These are phyloP conservation scores for Chenopodium formosanum DNA, from an alignment of 148 eudicot genomes.

Conservation along the genomic window DNA sequence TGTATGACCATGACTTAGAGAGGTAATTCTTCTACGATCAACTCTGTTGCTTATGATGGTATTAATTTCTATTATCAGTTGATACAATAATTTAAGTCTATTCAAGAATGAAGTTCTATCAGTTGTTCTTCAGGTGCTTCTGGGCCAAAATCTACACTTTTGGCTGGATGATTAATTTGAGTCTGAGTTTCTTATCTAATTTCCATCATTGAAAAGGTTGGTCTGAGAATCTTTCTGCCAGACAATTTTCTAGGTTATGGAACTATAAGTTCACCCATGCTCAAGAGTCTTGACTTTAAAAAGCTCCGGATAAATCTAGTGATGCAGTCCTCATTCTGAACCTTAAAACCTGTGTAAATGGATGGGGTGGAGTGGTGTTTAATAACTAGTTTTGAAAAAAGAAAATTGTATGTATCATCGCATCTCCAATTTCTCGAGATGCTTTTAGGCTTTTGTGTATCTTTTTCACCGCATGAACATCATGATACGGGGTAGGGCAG, in stretches of 20 bases:
- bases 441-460: not conserved
- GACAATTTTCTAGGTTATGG: not conserved
- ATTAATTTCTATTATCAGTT: not conserved
- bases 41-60: not conserved
- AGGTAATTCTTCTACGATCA: constrained; percentile 45
- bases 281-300: not conserved
- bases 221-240: not conserved
- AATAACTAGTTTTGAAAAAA: no score
- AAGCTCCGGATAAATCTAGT: not conserved
- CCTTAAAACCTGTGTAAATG: not conserved
- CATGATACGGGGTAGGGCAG: not conserved
- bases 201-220: not conserved
- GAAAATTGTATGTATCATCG: not conserved
- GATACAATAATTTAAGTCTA: not conserved
- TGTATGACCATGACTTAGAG: constrained; percentile 97
- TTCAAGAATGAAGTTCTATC: not conserved
- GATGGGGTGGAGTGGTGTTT: not conserved
- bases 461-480: not conserved
- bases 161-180: not conserved
- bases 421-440: not conserved
- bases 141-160: not conserved
- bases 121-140: not conserved
- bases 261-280: not conserved
- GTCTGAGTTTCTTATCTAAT: not conserved
- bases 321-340: not conserved